These are phyloP conservation scores for Phytophthora tentaculata DNA, from an alignment of 352 stramenopile species.

Conservation along the genomic window DNA sequence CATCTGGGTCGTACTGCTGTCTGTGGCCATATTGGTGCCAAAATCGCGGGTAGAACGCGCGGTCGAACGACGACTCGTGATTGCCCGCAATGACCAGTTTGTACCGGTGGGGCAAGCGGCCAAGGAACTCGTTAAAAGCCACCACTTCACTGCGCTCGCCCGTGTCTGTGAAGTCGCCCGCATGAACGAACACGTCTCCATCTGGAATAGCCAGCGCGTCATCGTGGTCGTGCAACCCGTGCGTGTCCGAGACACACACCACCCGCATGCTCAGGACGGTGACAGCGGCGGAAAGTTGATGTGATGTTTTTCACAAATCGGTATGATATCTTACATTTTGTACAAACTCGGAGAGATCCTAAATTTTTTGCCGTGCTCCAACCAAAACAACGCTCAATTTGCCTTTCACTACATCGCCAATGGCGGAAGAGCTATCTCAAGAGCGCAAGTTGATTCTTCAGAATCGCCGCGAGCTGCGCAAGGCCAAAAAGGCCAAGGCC, in stretches of 20 bases:
- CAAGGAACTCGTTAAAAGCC: slow-evolving; percentile 77
- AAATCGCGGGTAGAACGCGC: slow-evolving; percentile 65
- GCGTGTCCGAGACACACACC: slow-evolving; percentile 81
- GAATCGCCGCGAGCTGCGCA: slow-evolving; percentile 74
- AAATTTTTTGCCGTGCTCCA: background rate
- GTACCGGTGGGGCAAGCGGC: slow-evolving; percentile 68
- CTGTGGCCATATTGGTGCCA: slow-evolving; percentile 79
- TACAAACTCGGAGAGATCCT: background rate
- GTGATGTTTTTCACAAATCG: too few species aligned
- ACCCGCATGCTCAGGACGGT: slow-evolving; percentile 47
- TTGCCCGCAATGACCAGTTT: slow-evolving; percentile 86
- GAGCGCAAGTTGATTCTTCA: slow-evolving; percentile 51
- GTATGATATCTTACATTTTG: background rate
- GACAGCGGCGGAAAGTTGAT: too few species aligned
- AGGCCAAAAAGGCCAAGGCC: slow-evolving; percentile 83
- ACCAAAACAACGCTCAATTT: slow-evolving; percentile 1
- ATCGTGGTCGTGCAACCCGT: slow-evolving; percentile 71
- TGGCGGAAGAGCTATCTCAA: slow-evolving; percentile 22
- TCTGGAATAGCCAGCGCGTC: slow-evolving; percentile 71
- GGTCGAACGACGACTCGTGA: slow-evolving; percentile 85
- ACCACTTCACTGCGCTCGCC: slow-evolving; percentile 65
- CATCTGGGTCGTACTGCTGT: slow-evolving; percentile 65
- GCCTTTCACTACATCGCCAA: background rate
- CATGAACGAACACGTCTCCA: slow-evolving; percentile 89
- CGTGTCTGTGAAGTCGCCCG: slow-evolving; percentile 90